Conservation (phyloP, 768 basidiomycete species). For the Termitomyces bulborhizus region DNA sequence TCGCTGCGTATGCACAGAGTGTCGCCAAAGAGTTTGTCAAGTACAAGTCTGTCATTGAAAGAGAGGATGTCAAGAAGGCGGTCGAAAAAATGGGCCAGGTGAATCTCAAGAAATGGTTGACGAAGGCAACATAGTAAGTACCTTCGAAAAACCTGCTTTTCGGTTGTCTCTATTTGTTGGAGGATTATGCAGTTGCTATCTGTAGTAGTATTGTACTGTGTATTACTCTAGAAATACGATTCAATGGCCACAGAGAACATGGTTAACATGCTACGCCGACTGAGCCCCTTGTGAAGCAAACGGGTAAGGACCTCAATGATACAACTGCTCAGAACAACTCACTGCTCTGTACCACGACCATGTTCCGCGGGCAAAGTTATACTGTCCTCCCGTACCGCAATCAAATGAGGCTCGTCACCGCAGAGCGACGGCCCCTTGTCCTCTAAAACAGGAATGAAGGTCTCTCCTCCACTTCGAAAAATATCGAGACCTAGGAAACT, state of each 20-base stretch:
- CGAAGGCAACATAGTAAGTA: slow-evolving; percentile 43
- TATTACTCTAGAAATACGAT: not conserved
- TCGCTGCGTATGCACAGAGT: slow-evolving; percentile 39
- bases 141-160: not conserved
- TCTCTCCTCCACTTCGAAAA: slow-evolving; percentile 11
- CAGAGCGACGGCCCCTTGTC: not conserved
- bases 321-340: not conserved
- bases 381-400: slow-evolving; percentile 17
- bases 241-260: not conserved
- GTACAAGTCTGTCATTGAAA: slow-evolving; percentile 60
- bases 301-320: not conserved
- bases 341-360: not conserved
- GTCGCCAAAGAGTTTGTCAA: slow-evolving; percentile 67
- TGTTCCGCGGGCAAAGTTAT: not conserved
- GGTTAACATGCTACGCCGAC: slow-evolving; percentile 9
- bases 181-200: not conserved
- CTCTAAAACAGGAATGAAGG: slow-evolving; percentile 2
- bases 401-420: not conserved
- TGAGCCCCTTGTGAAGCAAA: not conserved
- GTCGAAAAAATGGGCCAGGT: slow-evolving; percentile 63
- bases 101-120: slow-evolving; percentile 75
- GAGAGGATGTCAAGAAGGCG: slow-evolving; percentile 60
- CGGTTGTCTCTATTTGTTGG: not conserved
- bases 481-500: slow-evolving; percentile 18
- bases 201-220: not conserved